Base-by-base conservation (phyloP, 2,329 filamentous ascomycete genomes). In the Dactylellina cionopaga region DNA sequence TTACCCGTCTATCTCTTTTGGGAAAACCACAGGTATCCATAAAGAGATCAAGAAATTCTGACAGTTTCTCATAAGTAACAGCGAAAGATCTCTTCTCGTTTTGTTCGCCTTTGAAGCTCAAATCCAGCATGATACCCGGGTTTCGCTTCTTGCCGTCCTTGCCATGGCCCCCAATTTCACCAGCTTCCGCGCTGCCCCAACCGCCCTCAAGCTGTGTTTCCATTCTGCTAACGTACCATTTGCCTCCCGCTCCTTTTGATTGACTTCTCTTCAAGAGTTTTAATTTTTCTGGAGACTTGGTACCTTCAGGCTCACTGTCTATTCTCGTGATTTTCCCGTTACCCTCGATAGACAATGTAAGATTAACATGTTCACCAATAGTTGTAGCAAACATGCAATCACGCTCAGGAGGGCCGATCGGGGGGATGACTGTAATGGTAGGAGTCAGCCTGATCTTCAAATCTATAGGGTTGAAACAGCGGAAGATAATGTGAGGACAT, bases 11-110 rank as follows among this genome's bases (percentile, higher is more conserved):
- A 15, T 71, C 63, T 52, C 64, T 51, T 37, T 75, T 59, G 33
- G 37, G 46, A 39, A 76, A 68, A 47, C 75, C 75, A 43, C 75
- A 76, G 24, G 74, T 74, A 35, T 60, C 54, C 74, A 76, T 75
- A 59, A 76, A 76, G 35, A 62, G 68, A 31, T 66, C 64, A 9
- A 76, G 37, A 46, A 74, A 73, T 24, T 54, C 59, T 2, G 63
- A 59, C 15, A 74, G 55, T 47, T 75, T 74, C 17, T 68, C 68
- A 39, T 75, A 74, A 9, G 60, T 70, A 39, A 74, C 66, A 7
- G 65, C 75, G 37, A 75, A 76, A 5, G 70, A 65, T 25, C 74
- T 75, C 46, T 71, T 76, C 62, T 76, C 75, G 46, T 75, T 76
- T 43, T 76, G 64, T 39, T 65, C 52, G 11, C 65, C 59, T 39